Conservation (phyloP, 164 flowering plant genomes). For the Akebia trifoliata region DNA sequence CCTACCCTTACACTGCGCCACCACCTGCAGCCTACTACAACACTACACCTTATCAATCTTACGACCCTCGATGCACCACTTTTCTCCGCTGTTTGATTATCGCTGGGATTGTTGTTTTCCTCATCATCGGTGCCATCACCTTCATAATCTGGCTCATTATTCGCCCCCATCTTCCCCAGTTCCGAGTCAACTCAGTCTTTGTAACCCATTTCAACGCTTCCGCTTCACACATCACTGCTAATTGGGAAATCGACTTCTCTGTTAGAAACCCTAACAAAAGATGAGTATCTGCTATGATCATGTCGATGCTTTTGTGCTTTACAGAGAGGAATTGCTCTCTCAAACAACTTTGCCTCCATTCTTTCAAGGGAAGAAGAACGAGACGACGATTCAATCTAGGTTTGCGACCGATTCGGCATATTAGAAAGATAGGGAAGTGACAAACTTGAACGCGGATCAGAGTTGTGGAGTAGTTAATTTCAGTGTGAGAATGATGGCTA, state of each 20-base stretch:
- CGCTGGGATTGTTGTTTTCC: slow-evolving; percentile 6
- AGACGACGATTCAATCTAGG: slow-evolving; percentile 25
- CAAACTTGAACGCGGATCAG: slow-evolving; percentile 29
- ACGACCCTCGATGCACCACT: neutral
- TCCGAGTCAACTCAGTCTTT: slow-evolving; percentile 39
- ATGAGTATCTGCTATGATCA: too few relatives aligned
- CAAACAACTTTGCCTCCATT: slow-evolving; percentile 45
- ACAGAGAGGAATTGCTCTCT: slow-evolving; percentile 14
- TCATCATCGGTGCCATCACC: slow-evolving; percentile 18
- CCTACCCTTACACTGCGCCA: slow-evolving; percentile 5
- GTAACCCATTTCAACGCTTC: too few relatives aligned
- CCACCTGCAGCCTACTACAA: slow-evolving; percentile 3
- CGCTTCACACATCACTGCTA: slow-evolving; percentile 23
- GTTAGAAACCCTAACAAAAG: slow-evolving; percentile 57
- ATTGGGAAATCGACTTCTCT: slow-evolving; percentile 27
- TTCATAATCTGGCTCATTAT: too few relatives aligned
- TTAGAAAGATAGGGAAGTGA: slow-evolving; percentile 15
- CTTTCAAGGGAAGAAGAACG: slow-evolving; percentile 30
- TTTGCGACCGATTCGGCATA: slow-evolving; percentile 33
- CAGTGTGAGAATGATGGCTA: slow-evolving; percentile 29
- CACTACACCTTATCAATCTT: neutral
- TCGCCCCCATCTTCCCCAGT: slow-evolving; percentile 58
- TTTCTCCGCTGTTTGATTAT: slow-evolving; percentile 13
- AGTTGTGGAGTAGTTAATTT: slow-evolving; percentile 35
- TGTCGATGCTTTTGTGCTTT: slow-evolving; percentile 16